Conservation (phyloP, 208 protist genomes). For the Crithidia fasciculata region DNA sequence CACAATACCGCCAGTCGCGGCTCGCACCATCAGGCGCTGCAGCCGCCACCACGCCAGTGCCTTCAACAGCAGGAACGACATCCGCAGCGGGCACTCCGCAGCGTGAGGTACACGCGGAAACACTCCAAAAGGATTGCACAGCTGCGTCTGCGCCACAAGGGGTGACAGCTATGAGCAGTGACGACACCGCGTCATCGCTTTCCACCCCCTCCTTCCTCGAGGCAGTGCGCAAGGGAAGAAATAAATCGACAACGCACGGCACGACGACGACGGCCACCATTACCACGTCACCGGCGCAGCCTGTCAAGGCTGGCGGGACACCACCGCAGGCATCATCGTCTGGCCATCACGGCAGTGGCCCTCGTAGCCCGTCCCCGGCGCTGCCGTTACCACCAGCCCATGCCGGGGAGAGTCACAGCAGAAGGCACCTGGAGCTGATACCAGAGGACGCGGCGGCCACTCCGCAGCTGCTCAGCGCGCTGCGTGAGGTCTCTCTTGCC, state of each 20-base stretch:
- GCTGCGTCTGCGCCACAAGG: too few relatives aligned
- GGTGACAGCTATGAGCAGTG: too few relatives aligned
- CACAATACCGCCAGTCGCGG: slow-evolving; percentile 22
- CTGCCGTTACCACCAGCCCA: neutral
- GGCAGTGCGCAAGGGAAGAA: slow-evolving; percentile 19
- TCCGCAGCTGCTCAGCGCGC: slow-evolving; percentile 40
- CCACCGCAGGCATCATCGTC: neutral
- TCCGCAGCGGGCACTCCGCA: too few relatives aligned
- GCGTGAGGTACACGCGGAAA: too few relatives aligned
- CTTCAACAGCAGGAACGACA: neutral
- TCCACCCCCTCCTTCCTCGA: slow-evolving; percentile 25
- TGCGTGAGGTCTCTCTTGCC: slow-evolving; percentile 60
- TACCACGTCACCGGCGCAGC: too few relatives aligned
- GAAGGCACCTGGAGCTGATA: slow-evolving; percentile 41
- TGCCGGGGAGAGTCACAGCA: neutral
- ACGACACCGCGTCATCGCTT: neutral
- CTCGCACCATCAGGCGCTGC: too few relatives aligned
- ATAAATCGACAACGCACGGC: neutral
- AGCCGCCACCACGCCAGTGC: neutral
- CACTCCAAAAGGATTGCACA: too few relatives aligned
- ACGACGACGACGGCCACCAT: too few relatives aligned
- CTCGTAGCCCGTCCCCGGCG: neutral
- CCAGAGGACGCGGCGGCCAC: slow-evolving; percentile 38
- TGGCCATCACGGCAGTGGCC: neutral
- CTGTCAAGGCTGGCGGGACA: neutral